Evolutionary conservation across 352 stramenopile genomes (phyloP).

Genomic region (Lagenidium giganteum): DNA sequence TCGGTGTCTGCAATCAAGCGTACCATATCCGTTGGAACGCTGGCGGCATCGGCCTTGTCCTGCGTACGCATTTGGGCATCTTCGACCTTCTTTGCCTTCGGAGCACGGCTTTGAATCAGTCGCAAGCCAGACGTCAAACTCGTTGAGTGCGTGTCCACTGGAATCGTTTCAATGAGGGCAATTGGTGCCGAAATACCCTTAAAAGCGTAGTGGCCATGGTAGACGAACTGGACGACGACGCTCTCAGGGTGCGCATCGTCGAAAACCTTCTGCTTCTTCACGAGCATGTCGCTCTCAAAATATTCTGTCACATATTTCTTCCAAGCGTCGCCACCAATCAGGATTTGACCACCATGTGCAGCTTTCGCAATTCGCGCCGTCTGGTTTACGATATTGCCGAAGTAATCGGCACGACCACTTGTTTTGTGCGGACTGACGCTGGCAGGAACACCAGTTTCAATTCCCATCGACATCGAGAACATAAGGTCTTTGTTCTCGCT

Average conservation of each 20-base stretch:
- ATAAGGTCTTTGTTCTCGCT: conserved; percentile 74
- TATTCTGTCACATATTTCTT: conserved; percentile 45
- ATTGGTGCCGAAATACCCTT: conserved; percentile 85
- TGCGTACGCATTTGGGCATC: conserved; percentile 36
- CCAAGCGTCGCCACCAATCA: conserved; percentile 81
- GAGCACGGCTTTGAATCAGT: conserved; percentile 34
- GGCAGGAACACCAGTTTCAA: conserved; percentile 75
- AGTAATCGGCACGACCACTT: conserved; percentile 84
- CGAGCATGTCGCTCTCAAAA: conserved; percentile 23
- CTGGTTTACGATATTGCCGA: conserved; percentile 88
- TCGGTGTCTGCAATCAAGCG: conserved; percentile 58
- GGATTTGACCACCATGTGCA: conserved; percentile 68
- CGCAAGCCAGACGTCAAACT: conserved; percentile 23
- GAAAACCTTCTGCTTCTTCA: conserved; percentile 34
- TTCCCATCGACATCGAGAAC: conserved; percentile 87
- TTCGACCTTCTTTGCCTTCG: conserved; percentile 65
- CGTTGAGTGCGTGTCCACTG: conserved; percentile 47
- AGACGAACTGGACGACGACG: conserved; percentile 81
- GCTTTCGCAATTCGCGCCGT: conserved; percentile 84
- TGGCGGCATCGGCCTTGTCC: conserved; percentile 28
- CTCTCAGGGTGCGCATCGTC: conserved; percentile 37
- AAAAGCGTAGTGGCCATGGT: conserved; percentile 79
- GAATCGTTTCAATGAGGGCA: conserved; percentile 73
- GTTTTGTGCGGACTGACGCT: conserved; percentile 87
- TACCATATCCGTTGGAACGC: conserved; percentile 52